phyloP scores from a whole-genome alignment of 2,329 filamentous ascomycete species.

The Claviceps cyperi region DNA sequence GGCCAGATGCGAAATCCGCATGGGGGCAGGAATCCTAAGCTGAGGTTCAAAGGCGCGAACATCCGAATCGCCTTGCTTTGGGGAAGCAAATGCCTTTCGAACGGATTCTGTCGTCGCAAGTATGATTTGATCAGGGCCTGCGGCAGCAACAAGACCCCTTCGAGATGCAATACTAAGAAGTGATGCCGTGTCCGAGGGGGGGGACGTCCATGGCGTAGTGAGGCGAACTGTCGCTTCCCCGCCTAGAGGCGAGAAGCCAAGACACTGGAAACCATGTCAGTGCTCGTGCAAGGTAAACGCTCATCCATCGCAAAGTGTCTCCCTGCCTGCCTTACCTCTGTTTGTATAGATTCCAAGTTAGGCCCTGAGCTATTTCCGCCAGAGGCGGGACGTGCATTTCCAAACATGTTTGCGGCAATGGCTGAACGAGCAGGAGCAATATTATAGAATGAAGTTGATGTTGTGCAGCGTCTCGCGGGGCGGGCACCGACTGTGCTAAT shows the following conservation, averaged over 20 bases:
- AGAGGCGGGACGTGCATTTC: slow-evolving; percentile 29
- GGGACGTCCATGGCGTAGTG: slow-evolving; percentile 61
- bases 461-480: neutral
- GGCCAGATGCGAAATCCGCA: slow-evolving; percentile 70
- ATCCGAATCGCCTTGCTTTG: slow-evolving; percentile 46
- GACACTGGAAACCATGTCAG: slow-evolving; percentile 30
- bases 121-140: slow-evolving; percentile 64
- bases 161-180: slow-evolving; percentile 71
- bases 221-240: slow-evolving; percentile 74
- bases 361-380: slow-evolving; percentile 35
- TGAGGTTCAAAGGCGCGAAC: slow-evolving; percentile 59
- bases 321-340: slow-evolving; percentile 45
- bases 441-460: slow-evolving; percentile 11
- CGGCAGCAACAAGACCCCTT: slow-evolving; percentile 73
- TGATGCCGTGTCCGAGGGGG: slow-evolving; percentile 64
- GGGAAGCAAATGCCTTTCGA: slow-evolving; percentile 55
- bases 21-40: slow-evolving; percentile 55
- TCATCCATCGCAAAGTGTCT: neutral
- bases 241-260: slow-evolving; percentile 70
- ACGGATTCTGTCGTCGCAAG: slow-evolving; percentile 65
- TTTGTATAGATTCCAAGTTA: slow-evolving; percentile 64
- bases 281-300: neutral
- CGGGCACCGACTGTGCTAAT: neutral
- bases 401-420: slow-evolving; percentile 41
- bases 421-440: slow-evolving; percentile 12